A percentile compares a stretch with the other conserved stretches of the same genome.
Conservation (phyloP, 208 protist genomes). For the Leishmania martiniquensis region DNA sequence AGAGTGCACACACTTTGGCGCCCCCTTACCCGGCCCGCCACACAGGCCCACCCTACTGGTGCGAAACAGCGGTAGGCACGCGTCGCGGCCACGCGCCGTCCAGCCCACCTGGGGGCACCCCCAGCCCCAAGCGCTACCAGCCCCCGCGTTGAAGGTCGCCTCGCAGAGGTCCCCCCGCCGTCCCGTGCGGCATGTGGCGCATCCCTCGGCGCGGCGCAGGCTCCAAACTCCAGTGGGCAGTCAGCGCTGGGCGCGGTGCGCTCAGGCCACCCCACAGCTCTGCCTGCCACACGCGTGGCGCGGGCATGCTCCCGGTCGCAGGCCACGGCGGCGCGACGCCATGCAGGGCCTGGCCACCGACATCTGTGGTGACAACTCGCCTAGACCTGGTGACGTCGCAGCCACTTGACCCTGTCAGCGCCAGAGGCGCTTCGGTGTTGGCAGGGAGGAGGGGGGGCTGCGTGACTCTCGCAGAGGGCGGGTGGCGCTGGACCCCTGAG, state of each 20-base stretch:
- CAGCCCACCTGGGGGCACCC: too few species aligned
- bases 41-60: background rate
- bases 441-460: background rate
- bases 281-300: background rate
- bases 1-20: background rate
- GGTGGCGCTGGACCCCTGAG: background rate
- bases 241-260: background rate
- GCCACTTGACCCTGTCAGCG: background rate
- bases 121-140: background rate
- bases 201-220: background rate
- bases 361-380: background rate
- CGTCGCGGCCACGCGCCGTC: background rate
- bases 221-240: background rate
- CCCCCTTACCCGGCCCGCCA: background rate
- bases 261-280: background rate
- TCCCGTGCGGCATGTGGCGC: background rate
- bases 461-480: background rate
- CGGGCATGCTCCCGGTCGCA: background rate
- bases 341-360: background rate
- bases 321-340: background rate
- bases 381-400: background rate
- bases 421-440: background rate
- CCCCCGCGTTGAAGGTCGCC: background rate
- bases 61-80: background rate
- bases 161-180: background rate